Evolutionary conservation across 768 basidiomycete genomes (phyloP).

Genomic region (Trametes maxima): DNA sequence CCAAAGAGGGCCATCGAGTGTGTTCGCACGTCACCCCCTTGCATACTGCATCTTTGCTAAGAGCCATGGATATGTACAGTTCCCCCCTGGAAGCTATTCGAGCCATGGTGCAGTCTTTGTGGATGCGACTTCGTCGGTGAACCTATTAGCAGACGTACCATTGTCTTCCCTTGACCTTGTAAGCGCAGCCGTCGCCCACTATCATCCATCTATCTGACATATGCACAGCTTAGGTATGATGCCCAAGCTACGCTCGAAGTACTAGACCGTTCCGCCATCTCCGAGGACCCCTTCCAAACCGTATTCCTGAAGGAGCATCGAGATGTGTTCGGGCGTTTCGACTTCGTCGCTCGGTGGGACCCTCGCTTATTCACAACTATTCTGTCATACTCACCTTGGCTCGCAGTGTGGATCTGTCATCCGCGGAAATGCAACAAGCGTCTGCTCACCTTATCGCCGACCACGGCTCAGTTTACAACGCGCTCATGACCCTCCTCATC

Average conservation of each 20-base stretch:
- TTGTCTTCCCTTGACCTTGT: constrained; percentile 79
- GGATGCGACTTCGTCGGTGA: constrained; percentile 75
- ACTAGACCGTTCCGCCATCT: constrained; percentile 50
- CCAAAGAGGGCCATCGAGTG: constrained; percentile 56
- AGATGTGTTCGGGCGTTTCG: constrained; percentile 67
- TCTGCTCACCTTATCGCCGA: constrained; percentile 56
- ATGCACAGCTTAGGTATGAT: constrained; percentile 67
- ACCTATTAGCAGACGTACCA: constrained; percentile 77
- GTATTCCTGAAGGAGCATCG: constrained; percentile 76
- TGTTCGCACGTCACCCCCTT: constrained; percentile 16
- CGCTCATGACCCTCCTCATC: constrained; percentile 55
- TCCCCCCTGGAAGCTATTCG: constrained; percentile 57
- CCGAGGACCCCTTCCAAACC: constrained; percentile 65
- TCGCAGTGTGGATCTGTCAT: constrained; percentile 57
- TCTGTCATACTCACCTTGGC: neutral
- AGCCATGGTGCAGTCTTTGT: constrained; percentile 65
- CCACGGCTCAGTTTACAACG: constrained; percentile 58
- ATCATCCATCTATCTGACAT: neutral
- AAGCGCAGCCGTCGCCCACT: constrained; percentile 24
- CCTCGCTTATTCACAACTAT: neutral
- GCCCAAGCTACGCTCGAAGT: constrained; percentile 71
- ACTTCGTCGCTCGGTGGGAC: constrained; percentile 65
- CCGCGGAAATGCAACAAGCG: constrained; percentile 45
- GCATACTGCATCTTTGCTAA: neutral
- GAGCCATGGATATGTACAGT: constrained; percentile 42